Percentiles rank a stretch among this genome's conserved stretches.
These are phyloP conservation scores for Colletotrichum agaves DNA, from an alignment of 2,329 filamentous ascomycete genomes.

Conservation along the genomic window DNA sequence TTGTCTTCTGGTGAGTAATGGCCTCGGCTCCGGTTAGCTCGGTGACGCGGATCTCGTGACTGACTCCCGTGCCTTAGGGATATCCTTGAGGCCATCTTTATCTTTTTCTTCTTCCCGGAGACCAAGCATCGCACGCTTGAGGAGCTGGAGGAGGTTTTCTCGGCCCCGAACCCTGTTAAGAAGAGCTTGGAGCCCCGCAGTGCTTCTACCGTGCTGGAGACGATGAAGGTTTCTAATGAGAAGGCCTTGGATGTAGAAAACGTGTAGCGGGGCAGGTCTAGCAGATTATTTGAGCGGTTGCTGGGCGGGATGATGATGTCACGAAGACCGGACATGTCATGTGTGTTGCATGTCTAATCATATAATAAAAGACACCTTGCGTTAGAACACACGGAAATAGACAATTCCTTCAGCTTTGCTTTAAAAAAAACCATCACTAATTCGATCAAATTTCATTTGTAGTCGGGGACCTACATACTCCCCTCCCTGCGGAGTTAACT, in stretches of 20 bases:
- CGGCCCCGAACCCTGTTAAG: constrained; percentile 57
- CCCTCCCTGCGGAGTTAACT: too few relatives aligned
- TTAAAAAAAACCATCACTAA: too few relatives aligned
- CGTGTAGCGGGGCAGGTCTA: background rate
- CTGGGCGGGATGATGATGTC: too few relatives aligned
- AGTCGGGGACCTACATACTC: too few relatives aligned
- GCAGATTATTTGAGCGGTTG: too few relatives aligned
- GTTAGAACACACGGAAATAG: too few relatives aligned
- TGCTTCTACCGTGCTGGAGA: constrained; percentile 53
- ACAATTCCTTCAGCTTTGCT: too few relatives aligned
- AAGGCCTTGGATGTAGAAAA: constrained; percentile 17
- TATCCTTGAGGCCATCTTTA: constrained; percentile 52
- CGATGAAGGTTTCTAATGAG: constrained; percentile 34
- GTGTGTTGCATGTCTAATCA: too few relatives aligned
- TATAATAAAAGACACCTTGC: too few relatives aligned
- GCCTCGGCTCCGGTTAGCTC: background rate
- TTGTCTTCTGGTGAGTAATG: constrained; percentile 53
- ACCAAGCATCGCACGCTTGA: constrained; percentile 63
- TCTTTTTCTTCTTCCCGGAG: constrained; percentile 63
- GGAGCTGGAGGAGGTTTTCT: constrained; percentile 64
- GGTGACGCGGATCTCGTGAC: background rate
- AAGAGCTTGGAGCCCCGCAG: constrained; percentile 54
- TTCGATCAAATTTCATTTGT: too few relatives aligned
- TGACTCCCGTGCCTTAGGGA: constrained; percentile 40
- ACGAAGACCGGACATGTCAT: too few relatives aligned